Conservation (phyloP, 2,329 filamentous ascomycete genomes). For the Sporothrix luriei region DNA sequence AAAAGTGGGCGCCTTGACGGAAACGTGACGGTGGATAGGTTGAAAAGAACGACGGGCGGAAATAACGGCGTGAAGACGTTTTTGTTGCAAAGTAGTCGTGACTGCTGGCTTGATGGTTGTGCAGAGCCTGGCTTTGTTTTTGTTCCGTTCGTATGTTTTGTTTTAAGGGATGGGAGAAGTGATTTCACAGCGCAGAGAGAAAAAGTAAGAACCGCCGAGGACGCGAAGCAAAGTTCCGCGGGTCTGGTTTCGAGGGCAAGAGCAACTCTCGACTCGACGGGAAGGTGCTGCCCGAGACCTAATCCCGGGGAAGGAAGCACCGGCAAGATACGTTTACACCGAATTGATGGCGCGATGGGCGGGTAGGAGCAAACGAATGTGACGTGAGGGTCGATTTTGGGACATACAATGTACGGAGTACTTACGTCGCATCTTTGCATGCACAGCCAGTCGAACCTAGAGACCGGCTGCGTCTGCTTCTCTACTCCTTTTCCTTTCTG, state of each 20-base stretch:
- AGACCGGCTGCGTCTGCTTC: no score
- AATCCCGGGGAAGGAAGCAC: not conserved
- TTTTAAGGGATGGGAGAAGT: not conserved
- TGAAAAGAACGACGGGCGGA: constrained; percentile 21
- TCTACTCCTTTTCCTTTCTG: no score
- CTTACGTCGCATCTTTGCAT: not conserved
- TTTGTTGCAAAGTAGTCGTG: not conserved
- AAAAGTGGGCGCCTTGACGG: constrained; percentile 5
- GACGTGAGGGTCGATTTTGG: constrained; percentile 2
- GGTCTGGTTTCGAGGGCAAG: not conserved
- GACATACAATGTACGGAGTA: not conserved
- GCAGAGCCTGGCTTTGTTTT: not conserved
- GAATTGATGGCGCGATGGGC: constrained; percentile 20
- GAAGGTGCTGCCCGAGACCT: constrained; percentile 12
- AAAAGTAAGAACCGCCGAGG: not conserved
- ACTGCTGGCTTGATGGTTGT: not conserved
- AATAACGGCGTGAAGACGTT: constrained; percentile 17
- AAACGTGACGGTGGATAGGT: constrained; percentile 5
- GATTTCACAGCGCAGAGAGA: not conserved
- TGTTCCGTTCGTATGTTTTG: not conserved
- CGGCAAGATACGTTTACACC: constrained; percentile 2
- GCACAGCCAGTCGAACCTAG: no score
- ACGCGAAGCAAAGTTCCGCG: not conserved
- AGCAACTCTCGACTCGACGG: not conserved
- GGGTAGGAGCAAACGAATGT: constrained; percentile 16